Conservation (phyloP, 1,139 yeast species). For the Kodamaea ohmeri region DNA sequence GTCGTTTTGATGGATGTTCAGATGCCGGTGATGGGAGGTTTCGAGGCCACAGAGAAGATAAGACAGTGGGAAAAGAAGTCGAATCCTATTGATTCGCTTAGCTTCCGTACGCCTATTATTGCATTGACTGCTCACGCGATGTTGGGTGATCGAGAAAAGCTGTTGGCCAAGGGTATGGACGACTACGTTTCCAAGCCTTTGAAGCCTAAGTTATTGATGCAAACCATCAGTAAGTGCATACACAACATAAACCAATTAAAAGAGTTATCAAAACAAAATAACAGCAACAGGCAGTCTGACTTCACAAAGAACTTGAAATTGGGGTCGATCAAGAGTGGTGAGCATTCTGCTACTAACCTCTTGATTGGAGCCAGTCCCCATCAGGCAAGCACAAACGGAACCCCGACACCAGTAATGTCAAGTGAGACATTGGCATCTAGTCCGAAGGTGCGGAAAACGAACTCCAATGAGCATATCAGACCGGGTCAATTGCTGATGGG, state of each 20-base stretch:
- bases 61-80: slow-evolving; percentile 85
- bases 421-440: slow-evolving; percentile 12
- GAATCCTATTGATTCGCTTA: slow-evolving; percentile 65
- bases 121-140: slow-evolving; percentile 91
- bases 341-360: slow-evolving; percentile 20
- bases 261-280: slow-evolving; percentile 51
- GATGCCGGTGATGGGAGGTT: slow-evolving; percentile 95
- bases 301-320: slow-evolving; percentile 48
- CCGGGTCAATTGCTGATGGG: slow-evolving; percentile 34
- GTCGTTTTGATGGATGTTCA: slow-evolving; percentile 91
- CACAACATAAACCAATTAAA: slow-evolving; percentile 62
- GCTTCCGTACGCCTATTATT: slow-evolving; percentile 75
- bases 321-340: slow-evolving; percentile 31
- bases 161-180: slow-evolving; percentile 87
- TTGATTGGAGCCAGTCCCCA: slow-evolving; percentile 12
- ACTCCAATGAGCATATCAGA: slow-evolving; percentile 29
- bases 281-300: slow-evolving; percentile 44
- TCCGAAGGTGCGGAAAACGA: slow-evolving; percentile 26
- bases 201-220: slow-evolving; percentile 77
- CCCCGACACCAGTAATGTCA: slow-evolving; percentile 19
- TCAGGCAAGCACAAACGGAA: slow-evolving; percentile 3
- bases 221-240: slow-evolving; percentile 80
- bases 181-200: slow-evolving; percentile 85
- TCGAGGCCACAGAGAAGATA: slow-evolving; percentile 82
- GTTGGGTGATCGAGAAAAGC: slow-evolving; percentile 85